Conservation (phyloP, 352 stramenopile species). For the Globisporangium irregulare region DNA sequence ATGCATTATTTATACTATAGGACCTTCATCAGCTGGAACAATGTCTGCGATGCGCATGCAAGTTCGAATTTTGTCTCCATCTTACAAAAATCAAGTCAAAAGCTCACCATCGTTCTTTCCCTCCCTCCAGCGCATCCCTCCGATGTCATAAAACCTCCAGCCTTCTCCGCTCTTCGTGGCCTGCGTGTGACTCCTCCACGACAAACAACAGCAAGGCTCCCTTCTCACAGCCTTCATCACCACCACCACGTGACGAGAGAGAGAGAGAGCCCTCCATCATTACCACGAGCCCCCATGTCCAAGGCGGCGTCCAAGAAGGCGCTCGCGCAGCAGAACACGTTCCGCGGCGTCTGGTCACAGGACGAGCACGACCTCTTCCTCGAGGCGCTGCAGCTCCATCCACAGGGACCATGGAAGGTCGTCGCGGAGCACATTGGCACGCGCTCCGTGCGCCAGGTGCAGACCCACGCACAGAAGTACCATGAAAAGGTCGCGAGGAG, state of each 20-base stretch:
- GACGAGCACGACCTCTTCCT: slow-evolving; percentile 67
- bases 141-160: not conserved
- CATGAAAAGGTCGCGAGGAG: slow-evolving; percentile 53
- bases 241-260: not conserved
- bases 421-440: slow-evolving; percentile 48
- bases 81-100: not conserved
- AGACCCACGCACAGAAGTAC: slow-evolving; percentile 66
- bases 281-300: slow-evolving; percentile 1
- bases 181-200: too few relatives aligned
- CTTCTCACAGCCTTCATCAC: slow-evolving; percentile 3
- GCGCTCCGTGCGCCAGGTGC: slow-evolving; percentile 52
- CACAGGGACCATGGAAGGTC: slow-evolving; percentile 49
- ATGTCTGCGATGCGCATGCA: not conserved
- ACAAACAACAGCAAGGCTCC: not conserved
- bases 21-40: not conserved
- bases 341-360: slow-evolving; percentile 39
- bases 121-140: not conserved
- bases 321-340: slow-evolving; percentile 11
- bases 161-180: not conserved
- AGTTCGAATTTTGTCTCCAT: not conserved
- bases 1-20: not conserved
- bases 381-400: slow-evolving; percentile 43
- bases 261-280: not conserved
- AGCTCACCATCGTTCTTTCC: not conserved
- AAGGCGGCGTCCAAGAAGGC: not conserved